phyloP scores from a whole-genome alignment of 2,329 filamentous ascomycete genomes.

The Stagonosporopsis cucurbitacearum region DNA sequence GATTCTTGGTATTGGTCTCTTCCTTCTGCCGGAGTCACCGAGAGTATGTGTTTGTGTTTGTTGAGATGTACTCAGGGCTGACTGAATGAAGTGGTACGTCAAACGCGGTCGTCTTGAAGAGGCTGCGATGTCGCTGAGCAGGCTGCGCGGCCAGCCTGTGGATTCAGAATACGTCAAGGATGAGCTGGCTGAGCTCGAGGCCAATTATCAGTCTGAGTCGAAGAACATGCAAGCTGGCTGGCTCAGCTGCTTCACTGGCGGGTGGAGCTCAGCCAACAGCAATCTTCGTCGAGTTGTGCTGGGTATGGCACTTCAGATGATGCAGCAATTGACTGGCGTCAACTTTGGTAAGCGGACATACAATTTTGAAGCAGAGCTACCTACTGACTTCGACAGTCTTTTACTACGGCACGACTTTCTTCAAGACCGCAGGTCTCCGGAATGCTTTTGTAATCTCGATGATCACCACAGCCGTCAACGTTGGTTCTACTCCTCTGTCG shows the following conservation, averaged over 20 bases:
- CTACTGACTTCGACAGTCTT: slow-evolving; percentile 27
- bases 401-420: slow-evolving; percentile 77
- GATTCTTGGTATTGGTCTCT: slow-evolving; percentile 73
- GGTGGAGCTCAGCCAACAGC: slow-evolving; percentile 57
- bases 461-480: slow-evolving; percentile 88
- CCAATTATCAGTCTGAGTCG: slow-evolving; percentile 84
- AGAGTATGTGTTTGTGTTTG: not conserved
- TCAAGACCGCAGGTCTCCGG: slow-evolving; percentile 74
- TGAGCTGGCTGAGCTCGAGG: slow-evolving; percentile 84
- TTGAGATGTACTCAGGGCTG: not conserved
- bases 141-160: slow-evolving; percentile 74
- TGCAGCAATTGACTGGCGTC: slow-evolving; percentile 73
- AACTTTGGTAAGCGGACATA: slow-evolving; percentile 71
- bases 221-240: slow-evolving; percentile 65
- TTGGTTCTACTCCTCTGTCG: slow-evolving; percentile 81
- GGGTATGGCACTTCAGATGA: slow-evolving; percentile 58
- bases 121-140: slow-evolving; percentile 68
- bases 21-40: slow-evolving; percentile 72
- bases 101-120: slow-evolving; percentile 73
- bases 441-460: slow-evolving; percentile 85
- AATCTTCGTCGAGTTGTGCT: slow-evolving; percentile 57
- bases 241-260: slow-evolving; percentile 68
- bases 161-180: slow-evolving; percentile 77
- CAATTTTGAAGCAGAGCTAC: not conserved
- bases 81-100: slow-evolving; percentile 71